Conservation (phyloP, 2,329 filamentous ascomycete species). For the Dryadomyces sulphureus region DNA sequence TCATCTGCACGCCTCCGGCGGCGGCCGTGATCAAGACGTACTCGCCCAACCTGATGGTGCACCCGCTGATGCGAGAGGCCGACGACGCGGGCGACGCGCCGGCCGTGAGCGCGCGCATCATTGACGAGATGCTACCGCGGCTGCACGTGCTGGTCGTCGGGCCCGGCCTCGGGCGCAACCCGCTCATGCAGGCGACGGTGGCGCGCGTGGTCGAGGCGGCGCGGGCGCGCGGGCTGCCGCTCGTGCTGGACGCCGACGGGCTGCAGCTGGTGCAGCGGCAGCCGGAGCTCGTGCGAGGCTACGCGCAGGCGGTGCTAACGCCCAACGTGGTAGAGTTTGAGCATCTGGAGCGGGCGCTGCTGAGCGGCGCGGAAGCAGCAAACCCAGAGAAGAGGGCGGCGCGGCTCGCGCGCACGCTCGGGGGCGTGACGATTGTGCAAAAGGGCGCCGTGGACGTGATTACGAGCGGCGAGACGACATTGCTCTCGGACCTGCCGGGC, state of each 20-base stretch:
- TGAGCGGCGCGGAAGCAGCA: constrained; percentile 29
- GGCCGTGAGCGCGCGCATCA: constrained; percentile 50
- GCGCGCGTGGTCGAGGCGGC: constrained; percentile 67
- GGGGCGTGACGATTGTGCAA: constrained; percentile 80
- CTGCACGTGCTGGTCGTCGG: constrained; percentile 89
- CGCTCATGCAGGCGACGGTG: constrained; percentile 78
- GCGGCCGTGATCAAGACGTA: constrained; percentile 90
- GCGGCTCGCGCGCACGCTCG: constrained; percentile 57
- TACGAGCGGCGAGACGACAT: constrained; percentile 48
- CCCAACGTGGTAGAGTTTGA: constrained; percentile 92
- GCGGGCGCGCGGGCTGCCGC: constrained; percentile 52
- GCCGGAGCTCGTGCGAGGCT: constrained; percentile 67
- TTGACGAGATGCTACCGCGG: constrained; percentile 64
- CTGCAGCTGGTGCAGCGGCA: constrained; percentile 61
- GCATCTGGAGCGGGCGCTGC: constrained; percentile 61
- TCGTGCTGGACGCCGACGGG: constrained; percentile 88
- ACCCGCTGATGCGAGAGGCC: constrained; percentile 81
- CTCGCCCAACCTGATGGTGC: constrained; percentile 96
- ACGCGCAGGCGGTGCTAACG: constrained; percentile 72
- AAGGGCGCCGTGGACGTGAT: constrained; percentile 78
- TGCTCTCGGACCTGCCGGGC: constrained; percentile 63
- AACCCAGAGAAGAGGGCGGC: constrained; percentile 31
- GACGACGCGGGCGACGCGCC: constrained; percentile 24
- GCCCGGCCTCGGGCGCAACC: constrained; percentile 79
- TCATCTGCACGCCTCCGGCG: constrained; percentile 87